These are phyloP conservation scores for Pichia sporocuriosa DNA, from an alignment of 805 yeast species.

Conservation along the genomic window DNA sequence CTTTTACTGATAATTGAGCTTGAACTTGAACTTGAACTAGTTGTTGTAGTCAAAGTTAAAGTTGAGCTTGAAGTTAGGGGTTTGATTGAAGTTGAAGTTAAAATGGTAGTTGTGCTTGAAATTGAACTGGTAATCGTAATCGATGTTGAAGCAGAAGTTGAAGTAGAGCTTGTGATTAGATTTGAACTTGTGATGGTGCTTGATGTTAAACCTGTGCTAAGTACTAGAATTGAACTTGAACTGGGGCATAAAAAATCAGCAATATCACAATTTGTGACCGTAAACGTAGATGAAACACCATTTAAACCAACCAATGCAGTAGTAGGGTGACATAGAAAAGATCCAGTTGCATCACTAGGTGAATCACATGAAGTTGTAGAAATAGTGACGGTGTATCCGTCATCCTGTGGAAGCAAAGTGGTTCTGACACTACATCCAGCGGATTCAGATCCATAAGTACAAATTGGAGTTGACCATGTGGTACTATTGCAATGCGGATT, in stretches of 20 bases:
- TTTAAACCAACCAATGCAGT: constrained; percentile 6
- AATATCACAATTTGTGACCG: constrained; percentile 14
- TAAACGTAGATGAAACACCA: constrained; percentile 9
- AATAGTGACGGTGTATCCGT: constrained; percentile 6
- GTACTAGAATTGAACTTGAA: neutral
- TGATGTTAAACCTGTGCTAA: too few relatives aligned
- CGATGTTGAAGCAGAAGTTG: neutral
- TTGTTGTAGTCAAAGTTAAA: too few relatives aligned
- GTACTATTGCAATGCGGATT: constrained; percentile 14
- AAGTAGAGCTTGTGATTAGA: too few relatives aligned
- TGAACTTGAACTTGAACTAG: too few relatives aligned
- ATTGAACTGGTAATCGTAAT: too few relatives aligned
- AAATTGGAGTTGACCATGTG: constrained; percentile 11
- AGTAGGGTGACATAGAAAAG: constrained; percentile 13
- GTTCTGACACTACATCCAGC: constrained; percentile 12
- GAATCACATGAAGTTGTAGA: constrained; percentile 14
- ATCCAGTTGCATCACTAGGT: constrained; percentile 13
- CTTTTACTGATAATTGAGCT: too few relatives aligned
- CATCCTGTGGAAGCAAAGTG: constrained; percentile 4
- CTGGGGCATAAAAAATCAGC: constrained; percentile 10
- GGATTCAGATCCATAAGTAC: constrained; percentile 3
- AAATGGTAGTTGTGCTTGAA: neutral
- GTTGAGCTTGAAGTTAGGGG: too few relatives aligned
- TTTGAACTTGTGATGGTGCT: too few relatives aligned
- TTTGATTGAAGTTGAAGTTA: too few relatives aligned